Conservation (phyloP, 805 yeast species). For the Wickerhamiella nectarea region DNA sequence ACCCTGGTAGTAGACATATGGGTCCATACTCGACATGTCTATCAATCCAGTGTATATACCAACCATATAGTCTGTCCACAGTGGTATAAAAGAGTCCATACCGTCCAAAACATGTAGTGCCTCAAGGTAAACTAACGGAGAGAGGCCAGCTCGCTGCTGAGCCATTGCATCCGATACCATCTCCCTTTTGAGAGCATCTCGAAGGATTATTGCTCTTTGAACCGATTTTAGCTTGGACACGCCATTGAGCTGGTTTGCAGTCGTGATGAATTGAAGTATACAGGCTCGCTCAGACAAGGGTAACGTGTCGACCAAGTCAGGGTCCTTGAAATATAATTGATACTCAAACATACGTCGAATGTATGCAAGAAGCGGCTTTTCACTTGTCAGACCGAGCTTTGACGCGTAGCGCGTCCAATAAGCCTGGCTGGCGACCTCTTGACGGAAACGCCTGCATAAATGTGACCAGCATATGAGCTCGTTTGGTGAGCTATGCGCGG, state of each 20-base stretch:
- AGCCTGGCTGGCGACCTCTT: constrained; percentile 1
- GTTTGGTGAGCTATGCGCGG: background rate
- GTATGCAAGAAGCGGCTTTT: background rate
- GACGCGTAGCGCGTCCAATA: background rate
- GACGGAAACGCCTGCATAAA: background rate
- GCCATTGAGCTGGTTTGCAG: background rate
- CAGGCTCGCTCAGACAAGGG: background rate
- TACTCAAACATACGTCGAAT: background rate
- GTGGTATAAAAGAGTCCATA: background rate
- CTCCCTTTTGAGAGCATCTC: constrained; percentile 1
- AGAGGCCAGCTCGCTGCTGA: background rate
- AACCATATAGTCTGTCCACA: constrained; percentile 6
- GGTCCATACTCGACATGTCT: constrained; percentile 5
- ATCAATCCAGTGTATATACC: background rate
- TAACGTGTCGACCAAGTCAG: background rate
- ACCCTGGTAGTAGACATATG: constrained; percentile 3
- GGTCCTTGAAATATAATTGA: constrained; percentile 1
- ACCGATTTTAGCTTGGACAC: background rate
- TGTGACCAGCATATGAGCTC: constrained; percentile 1
- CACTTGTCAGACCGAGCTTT: background rate
- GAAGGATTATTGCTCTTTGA: background rate
- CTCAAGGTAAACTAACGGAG: background rate
- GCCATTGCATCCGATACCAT: constrained; percentile 5
- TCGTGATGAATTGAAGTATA: background rate
- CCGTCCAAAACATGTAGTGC: constrained; percentile 1